These are phyloP conservation scores for Malus hybrid DNA, from an alignment of 331 rosid genomes.

Conservation along the genomic window DNA sequence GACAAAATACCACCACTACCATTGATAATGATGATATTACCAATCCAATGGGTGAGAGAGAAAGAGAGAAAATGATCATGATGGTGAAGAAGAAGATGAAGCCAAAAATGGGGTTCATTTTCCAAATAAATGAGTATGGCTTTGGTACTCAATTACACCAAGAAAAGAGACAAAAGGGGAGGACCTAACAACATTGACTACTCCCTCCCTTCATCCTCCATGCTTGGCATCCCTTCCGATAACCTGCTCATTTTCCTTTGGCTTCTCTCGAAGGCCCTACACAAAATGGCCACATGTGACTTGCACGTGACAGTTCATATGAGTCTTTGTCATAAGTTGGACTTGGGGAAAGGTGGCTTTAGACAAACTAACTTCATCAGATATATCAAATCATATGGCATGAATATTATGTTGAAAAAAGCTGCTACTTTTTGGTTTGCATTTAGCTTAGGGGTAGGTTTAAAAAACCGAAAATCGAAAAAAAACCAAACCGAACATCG, in stretches of 20 bases:
- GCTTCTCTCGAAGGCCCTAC: slow-evolving; percentile 12
- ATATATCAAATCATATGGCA: not conserved
- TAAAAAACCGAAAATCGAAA: too few relatives aligned
- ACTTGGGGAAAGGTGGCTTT: not conserved
- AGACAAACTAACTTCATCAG: not conserved
- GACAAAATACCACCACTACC: slow-evolving; percentile 39
- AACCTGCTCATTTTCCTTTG: slow-evolving; percentile 15
- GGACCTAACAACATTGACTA: slow-evolving; percentile 62
- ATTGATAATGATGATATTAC: slow-evolving; percentile 32
- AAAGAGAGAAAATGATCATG: slow-evolving; percentile 20
- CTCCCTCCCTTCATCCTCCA: slow-evolving; percentile 20
- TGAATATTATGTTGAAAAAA: too few relatives aligned
- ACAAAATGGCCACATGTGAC: slow-evolving; percentile 21
- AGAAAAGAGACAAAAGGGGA: slow-evolving; percentile 55
- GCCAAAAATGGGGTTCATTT: slow-evolving; percentile 64
- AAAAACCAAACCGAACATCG: too few relatives aligned
- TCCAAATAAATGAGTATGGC: slow-evolving; percentile 65
- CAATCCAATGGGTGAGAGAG: slow-evolving; percentile 32
- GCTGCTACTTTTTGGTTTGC: not conserved
- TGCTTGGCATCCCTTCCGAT: slow-evolving; percentile 12
- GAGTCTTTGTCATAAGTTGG: slow-evolving; percentile 6
- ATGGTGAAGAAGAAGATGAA: slow-evolving; percentile 43
- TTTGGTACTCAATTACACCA: slow-evolving; percentile 67
- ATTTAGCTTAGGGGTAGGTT: not conserved
- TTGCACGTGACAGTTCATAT: slow-evolving; percentile 23